A percentile compares a stretch with the other conserved stretches of the same genome.
Evolutionary conservation across 2,329 filamentous ascomycete species (phyloP).

Genomic region (Aciculosporium take): DNA sequence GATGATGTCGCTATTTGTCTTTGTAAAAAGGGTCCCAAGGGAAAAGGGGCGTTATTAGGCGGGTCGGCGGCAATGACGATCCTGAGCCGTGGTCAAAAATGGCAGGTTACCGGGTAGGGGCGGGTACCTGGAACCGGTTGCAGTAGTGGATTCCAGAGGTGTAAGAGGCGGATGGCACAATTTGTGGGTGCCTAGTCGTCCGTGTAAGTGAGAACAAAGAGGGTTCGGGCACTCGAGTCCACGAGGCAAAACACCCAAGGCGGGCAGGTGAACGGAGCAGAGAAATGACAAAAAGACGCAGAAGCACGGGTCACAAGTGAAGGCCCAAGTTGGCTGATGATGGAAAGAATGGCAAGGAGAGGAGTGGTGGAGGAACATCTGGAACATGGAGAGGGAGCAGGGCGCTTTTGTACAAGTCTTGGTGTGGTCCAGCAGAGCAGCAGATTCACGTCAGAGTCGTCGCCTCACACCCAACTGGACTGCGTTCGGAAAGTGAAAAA

Average conservation of each 20-base stretch:
- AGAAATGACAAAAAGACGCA: constrained; percentile 1
- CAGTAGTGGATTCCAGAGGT: constrained; percentile 5
- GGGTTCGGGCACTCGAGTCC: neutral
- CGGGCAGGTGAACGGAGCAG: neutral
- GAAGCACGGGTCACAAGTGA: neutral
- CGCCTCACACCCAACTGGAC: constrained; percentile 3
- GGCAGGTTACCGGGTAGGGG: constrained; percentile 6
- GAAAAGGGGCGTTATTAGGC: neutral
- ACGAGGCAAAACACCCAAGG: neutral
- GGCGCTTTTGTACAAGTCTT: constrained; percentile 10
- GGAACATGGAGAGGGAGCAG: constrained; percentile 8
- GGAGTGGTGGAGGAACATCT: neutral
- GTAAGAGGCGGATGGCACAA: constrained; percentile 6
- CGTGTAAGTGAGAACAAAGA: constrained; percentile 5
- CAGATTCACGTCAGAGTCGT: constrained; percentile 1
- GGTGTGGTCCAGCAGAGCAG: neutral
- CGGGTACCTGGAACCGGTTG: constrained; percentile 12
- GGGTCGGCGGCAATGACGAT: neutral
- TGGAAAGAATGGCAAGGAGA: constrained; percentile 6
- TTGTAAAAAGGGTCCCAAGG: neutral
- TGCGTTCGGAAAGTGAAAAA: neutral
- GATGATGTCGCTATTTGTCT: neutral
- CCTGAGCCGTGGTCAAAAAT: constrained; percentile 6
- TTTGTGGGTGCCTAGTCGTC: constrained; percentile 8
- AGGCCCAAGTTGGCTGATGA: constrained; percentile 5